Percentiles rank a stretch among this genome's conserved stretches.
Conservation (phyloP, 441 rosid species). For the Croton setiger region DNA sequence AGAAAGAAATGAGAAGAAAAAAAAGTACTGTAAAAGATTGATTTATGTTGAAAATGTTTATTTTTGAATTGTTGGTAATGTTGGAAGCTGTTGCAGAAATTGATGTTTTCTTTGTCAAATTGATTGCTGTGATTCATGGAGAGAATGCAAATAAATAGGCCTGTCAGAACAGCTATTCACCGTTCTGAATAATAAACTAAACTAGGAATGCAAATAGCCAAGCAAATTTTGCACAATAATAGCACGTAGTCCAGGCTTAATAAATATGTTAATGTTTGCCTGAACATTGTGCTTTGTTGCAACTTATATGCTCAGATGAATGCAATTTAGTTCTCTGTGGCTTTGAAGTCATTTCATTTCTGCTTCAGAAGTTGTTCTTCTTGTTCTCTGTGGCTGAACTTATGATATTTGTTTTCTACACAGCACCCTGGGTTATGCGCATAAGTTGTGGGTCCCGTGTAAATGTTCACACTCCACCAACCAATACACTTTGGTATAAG, state of each 20-base stretch:
- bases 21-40: neutral
- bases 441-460: constrained; percentile 87
- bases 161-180: neutral
- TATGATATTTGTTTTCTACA: constrained; percentile 18
- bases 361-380: constrained; percentile 1
- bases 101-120: neutral
- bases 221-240: neutral
- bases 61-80: neutral
- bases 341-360: neutral
- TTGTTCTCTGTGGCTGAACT: constrained; percentile 8
- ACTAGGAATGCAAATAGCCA: neutral
- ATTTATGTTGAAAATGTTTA: neutral
- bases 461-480: constrained; percentile 57
- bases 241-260: no score
- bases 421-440: constrained; percentile 89
- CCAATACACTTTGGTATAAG: constrained; percentile 84
- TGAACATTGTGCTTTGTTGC: no score
- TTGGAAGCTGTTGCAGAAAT: neutral
- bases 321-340: neutral
- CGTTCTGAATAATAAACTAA: neutral
- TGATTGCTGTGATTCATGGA: neutral
- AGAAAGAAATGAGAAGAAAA: neutral
- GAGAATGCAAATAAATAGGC: neutral
- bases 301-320: neutral
- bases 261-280: no score